Percentiles rank a stretch among this genome's conserved stretches.
These are phyloP conservation scores for Moringa oleifera DNA, from an alignment of 345 rosid species.

Conservation along the genomic window DNA sequence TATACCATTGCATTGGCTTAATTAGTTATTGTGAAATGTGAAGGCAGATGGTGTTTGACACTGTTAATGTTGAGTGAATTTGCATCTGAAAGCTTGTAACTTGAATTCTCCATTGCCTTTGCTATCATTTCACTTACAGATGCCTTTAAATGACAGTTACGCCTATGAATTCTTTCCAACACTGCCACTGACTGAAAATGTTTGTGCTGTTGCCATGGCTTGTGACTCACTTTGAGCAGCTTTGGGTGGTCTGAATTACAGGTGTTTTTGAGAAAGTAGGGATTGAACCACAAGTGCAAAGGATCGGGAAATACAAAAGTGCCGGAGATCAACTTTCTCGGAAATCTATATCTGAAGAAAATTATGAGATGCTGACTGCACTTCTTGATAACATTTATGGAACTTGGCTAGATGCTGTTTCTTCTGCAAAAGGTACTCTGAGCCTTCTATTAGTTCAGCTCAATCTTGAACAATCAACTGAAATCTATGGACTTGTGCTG, in stretches of 20 bases:
- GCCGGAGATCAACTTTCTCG: constrained; percentile 90
- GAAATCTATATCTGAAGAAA: constrained; percentile 82
- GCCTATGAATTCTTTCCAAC: background rate
- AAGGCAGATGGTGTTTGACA: background rate
- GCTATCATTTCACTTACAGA: too few species aligned
- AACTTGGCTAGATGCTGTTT: constrained; percentile 83
- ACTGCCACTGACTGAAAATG: background rate
- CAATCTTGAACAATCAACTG: constrained; percentile 16
- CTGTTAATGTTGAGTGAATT: background rate
- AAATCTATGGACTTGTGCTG: constrained; percentile 23
- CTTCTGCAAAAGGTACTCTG: constrained; percentile 65
- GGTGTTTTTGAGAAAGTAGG: constrained; percentile 92
- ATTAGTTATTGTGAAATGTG: background rate
- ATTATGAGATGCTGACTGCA: constrained; percentile 87
- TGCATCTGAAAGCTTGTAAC: background rate
- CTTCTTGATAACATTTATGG: constrained; percentile 89
- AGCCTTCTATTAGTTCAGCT: constrained; percentile 14
- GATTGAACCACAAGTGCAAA: constrained; percentile 79
- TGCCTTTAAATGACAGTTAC: background rate
- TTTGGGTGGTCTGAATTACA: constrained; percentile 16
- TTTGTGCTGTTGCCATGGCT: background rate
- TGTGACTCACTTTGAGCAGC: background rate
- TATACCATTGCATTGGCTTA: background rate
- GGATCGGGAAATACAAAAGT: constrained; percentile 95
- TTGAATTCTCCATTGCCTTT: too few species aligned